Conservation (phyloP, 2,329 filamentous ascomycete species). For the Fusarium piperis region DNA sequence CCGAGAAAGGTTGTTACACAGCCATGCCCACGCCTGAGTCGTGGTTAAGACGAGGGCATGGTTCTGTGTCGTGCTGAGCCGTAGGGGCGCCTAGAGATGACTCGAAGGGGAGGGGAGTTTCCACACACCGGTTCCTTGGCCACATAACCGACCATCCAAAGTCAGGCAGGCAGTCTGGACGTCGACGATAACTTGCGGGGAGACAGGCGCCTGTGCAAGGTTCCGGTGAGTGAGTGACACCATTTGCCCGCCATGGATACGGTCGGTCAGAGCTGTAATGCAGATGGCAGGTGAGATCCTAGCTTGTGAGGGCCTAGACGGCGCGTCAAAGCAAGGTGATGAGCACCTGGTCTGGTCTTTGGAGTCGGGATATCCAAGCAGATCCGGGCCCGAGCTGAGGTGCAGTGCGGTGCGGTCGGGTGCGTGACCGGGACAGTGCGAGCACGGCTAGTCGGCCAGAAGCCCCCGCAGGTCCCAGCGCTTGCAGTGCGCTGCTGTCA, state of each 20-base stretch:
- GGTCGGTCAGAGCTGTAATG: neutral
- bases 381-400: constrained; percentile 23
- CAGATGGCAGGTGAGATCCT: neutral
- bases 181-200: neutral
- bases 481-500: constrained; percentile 38
- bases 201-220: neutral
- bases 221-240: neutral
- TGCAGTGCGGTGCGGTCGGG: neutral
- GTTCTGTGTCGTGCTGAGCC: constrained; percentile 7
- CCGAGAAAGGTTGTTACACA: constrained; percentile 8
- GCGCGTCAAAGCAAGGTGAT: neutral
- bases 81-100: neutral
- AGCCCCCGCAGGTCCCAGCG: constrained; percentile 17
- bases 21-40: neutral
- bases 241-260: neutral
- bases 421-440: constrained; percentile 15
- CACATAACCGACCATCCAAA: neutral
- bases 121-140: neutral
- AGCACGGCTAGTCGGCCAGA: constrained; percentile 1
- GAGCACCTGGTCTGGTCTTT: neutral
- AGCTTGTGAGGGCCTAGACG: neutral
- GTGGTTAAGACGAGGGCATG: neutral
- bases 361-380: constrained; percentile 18
- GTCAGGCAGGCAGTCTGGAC: neutral
- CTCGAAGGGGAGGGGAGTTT: neutral